These are phyloP conservation scores for Russula abietina DNA, from an alignment of 768 basidiomycete species.

Conservation along the genomic window DNA sequence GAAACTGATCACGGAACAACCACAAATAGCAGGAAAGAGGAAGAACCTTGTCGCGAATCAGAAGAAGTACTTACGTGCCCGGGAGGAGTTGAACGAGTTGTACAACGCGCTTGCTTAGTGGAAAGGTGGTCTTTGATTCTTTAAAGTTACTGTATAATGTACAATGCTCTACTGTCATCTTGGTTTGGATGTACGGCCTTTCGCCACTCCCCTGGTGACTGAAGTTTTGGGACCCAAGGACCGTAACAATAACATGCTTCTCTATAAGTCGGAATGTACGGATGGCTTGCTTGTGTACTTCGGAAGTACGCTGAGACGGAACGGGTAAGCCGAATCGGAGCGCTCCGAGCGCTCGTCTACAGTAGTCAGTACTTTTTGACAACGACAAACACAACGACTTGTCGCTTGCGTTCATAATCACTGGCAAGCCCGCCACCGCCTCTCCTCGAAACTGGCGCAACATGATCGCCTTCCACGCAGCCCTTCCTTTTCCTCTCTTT, in stretches of 20 bases:
- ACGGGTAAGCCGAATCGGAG: no score
- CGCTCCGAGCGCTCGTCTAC: no score
- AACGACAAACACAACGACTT: no score
- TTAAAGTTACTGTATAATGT: not conserved
- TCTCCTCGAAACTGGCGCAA: no score
- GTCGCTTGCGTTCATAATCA: no score
- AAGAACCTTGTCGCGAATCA: slow-evolving; percentile 46
- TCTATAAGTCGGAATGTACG: not conserved
- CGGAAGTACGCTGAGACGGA: no score
- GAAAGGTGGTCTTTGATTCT: not conserved
- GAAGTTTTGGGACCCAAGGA: not conserved
- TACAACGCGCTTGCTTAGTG: slow-evolving; percentile 13
- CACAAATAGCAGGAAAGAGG: slow-evolving; percentile 39
- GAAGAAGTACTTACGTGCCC: slow-evolving; percentile 44
- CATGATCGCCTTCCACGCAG: no score
- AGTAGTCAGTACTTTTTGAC: no score
- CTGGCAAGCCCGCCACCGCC: no score
- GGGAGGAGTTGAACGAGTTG: slow-evolving; percentile 33
- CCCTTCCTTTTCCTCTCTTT: no score
- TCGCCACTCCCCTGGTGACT: not conserved
- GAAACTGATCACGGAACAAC: slow-evolving; percentile 48
- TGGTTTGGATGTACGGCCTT: not conserved
- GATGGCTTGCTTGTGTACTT: not conserved
- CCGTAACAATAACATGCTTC: not conserved
- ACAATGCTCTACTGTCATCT: not conserved